A percentile compares a stretch with the other conserved stretches of the same genome.
phyloP scores from a whole-genome alignment of 495 filamentous ascomycete species.

The Wilcoxina mikolae region DNA sequence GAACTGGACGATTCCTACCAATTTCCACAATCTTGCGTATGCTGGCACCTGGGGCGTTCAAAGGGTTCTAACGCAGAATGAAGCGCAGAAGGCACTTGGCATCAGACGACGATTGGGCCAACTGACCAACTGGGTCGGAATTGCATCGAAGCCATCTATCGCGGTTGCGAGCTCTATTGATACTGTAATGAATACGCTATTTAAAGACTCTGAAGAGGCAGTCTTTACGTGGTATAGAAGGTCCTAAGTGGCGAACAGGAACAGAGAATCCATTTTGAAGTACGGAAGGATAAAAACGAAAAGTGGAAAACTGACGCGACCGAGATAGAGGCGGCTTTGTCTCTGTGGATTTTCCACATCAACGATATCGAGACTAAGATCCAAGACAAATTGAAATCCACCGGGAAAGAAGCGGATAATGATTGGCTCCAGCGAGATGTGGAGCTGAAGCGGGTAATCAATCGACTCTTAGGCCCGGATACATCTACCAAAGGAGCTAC shows the following conservation, averaged over 20 bases:
- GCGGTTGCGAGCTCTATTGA: conserved; percentile 3
- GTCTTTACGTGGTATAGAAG: not conserved
- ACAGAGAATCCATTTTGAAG: not conserved
- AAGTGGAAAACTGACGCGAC: conserved; percentile 10
- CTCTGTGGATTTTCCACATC: conserved; percentile 11
- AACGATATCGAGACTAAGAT: not conserved
- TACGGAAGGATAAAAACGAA: not conserved
- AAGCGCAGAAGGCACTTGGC: not conserved
- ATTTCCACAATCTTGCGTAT: not conserved
- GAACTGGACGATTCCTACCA: not conserved
- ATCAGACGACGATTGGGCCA: not conserved
- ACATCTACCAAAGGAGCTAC: not conserved
- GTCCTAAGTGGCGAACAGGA: not conserved
- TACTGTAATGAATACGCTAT: conserved; percentile 8
- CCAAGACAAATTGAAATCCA: not conserved
- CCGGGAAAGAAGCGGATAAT: not conserved
- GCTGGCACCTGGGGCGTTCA: not conserved
- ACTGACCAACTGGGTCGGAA: conserved; percentile 4
- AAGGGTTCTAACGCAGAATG: not conserved
- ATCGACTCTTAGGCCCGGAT: conserved; percentile 9
- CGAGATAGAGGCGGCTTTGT: conserved; percentile 13
- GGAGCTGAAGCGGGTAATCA: not conserved
- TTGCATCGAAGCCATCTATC: not conserved
- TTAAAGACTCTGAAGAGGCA: not conserved
- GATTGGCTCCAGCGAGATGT: conserved; percentile 5